These are phyloP conservation scores for Vitis hybrid DNA, from an alignment of 177 flowering plant species.

Conservation along the genomic window DNA sequence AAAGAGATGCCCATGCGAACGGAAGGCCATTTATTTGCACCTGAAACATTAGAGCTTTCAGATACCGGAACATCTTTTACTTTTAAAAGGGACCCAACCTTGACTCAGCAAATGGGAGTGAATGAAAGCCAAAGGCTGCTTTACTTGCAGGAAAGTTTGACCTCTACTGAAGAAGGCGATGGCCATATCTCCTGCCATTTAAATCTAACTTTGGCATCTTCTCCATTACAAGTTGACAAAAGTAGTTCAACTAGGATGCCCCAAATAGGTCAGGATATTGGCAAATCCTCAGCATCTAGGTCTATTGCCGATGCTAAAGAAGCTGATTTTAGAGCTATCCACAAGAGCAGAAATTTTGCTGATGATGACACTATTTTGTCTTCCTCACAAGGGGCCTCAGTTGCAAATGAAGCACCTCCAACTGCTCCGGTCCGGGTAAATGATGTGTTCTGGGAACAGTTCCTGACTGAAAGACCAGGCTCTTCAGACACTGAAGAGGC, in stretches of 20 bases:
- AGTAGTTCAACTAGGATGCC: conserved; percentile 23
- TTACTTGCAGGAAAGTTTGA: conserved; percentile 30
- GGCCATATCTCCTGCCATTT: conserved; percentile 66
- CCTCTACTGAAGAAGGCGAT: conserved; percentile 59
- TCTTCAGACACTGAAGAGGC: conserved; percentile 85
- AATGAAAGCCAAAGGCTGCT: conserved; percentile 30
- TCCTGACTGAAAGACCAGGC: conserved; percentile 90
- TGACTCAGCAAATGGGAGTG: conserved; percentile 28
- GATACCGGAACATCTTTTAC: conserved; percentile 72
- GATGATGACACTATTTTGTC: conserved; percentile 25
- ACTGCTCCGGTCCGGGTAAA: conserved; percentile 60
- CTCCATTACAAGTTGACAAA: conserved; percentile 46
- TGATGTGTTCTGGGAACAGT: conserved; percentile 98
- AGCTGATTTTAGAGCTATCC: conserved; percentile 20
- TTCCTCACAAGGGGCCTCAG: conserved; percentile 39
- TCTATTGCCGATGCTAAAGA: conserved; percentile 29
- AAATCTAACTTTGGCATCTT: conserved; percentile 78
- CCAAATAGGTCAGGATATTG: conserved; percentile 27
- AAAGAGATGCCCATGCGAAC: conserved; percentile 36
- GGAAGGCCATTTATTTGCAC: conserved; percentile 34
- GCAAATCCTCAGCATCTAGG: conserved; percentile 31
- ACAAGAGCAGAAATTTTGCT: conserved; percentile 18
- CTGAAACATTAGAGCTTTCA: conserved; percentile 65
- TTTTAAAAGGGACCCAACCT: conserved; percentile 40
- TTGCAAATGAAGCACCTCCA: conserved; percentile 33